A percentile compares a stretch with the other conserved stretches of the same genome.
These are phyloP conservation scores for Hansenula sp. DNA, from an alignment of 1,139 yeast species.

Conservation along the genomic window DNA sequence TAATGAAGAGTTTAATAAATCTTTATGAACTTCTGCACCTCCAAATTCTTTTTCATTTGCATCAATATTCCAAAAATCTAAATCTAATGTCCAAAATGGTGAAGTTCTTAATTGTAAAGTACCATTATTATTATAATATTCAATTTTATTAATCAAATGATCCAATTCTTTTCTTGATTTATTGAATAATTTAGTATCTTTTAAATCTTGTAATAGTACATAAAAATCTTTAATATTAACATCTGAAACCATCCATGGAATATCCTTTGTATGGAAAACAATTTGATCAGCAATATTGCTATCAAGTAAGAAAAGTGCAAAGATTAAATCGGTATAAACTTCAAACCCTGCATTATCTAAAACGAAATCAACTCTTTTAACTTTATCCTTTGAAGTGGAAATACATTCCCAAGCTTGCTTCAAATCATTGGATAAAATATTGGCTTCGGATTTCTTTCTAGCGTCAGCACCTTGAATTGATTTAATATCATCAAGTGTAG, in stretches of 20 bases:
- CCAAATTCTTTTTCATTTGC: constrained; percentile 50
- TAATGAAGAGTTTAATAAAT: constrained; percentile 43
- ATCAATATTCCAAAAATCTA: constrained; percentile 67
- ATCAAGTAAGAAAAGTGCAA: constrained; percentile 74
- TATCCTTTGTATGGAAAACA: constrained; percentile 80
- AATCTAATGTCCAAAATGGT: constrained; percentile 81
- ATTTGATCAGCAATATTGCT: constrained; percentile 57
- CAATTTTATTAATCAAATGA: constrained; percentile 47
- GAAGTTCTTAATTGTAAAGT: constrained; percentile 56
- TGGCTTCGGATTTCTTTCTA: constrained; percentile 77
- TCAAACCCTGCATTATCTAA: constrained; percentile 96
- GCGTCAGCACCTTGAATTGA: constrained; percentile 89
- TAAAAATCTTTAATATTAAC: constrained; percentile 81
- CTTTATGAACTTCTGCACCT: constrained; percentile 52
- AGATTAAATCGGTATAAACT: constrained; percentile 79
- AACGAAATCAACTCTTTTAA: constrained; percentile 71
- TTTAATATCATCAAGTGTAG: constrained; percentile 82
- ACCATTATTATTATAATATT: constrained; percentile 45
- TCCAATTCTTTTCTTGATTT: constrained; percentile 31
- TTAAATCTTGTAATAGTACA: constrained; percentile 55
- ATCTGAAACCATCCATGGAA: constrained; percentile 98
- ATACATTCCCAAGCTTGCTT: constrained; percentile 59
- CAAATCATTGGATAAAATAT: constrained; percentile 77
- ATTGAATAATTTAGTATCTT: constrained; percentile 48
- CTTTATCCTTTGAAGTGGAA: constrained; percentile 23